A percentile compares a stretch with the other conserved stretches of the same genome.
Conservation (phyloP, 1,139 yeast species). For the Hansenula lynferdii region DNA sequence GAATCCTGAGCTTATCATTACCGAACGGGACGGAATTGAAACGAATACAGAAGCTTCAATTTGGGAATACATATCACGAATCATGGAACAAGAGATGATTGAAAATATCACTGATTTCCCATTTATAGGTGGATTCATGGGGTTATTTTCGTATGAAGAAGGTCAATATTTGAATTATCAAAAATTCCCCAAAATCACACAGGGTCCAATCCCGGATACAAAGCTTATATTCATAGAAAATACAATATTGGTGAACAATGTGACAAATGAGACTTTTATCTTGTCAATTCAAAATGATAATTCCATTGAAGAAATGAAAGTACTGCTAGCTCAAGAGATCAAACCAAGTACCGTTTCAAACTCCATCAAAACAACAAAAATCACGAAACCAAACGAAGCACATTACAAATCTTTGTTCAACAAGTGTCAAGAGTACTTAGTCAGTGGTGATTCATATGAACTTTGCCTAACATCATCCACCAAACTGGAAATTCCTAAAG, state of each 20-base stretch:
- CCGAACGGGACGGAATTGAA: conserved; percentile 5
- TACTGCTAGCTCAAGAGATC: conserved; percentile 1
- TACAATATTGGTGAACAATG: conserved; percentile 37
- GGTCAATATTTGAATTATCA: conserved; percentile 44
- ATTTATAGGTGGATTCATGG: conserved; percentile 86
- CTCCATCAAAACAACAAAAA: conserved; percentile 24
- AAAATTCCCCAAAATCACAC: conserved; percentile 30
- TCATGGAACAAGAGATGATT: conserved; percentile 35
- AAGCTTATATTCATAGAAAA: conserved; percentile 71
- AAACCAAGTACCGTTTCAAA: background rate
- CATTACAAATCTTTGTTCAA: conserved; percentile 53
- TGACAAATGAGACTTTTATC: conserved; percentile 43
- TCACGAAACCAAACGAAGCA: conserved; percentile 50
- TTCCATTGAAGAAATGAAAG: conserved; percentile 3
- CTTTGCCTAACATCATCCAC: conserved; percentile 85
- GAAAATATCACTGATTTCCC: conserved; percentile 40
- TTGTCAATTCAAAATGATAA: conserved; percentile 41
- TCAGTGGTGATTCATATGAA: conserved; percentile 90
- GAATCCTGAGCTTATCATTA: conserved; percentile 12
- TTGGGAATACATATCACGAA: conserved; percentile 47
- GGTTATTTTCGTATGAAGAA: conserved; percentile 83
- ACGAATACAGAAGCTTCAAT: conserved; percentile 21
- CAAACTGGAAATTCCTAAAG: conserved; percentile 43
- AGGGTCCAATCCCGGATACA: conserved; percentile 54
- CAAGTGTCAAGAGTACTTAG: conserved; percentile 63